A percentile compares a stretch with the other conserved stretches of the same genome.
These are phyloP conservation scores for Aspergillus bombycis DNA, from an alignment of 2,329 filamentous ascomycete species.

Conservation along the genomic window DNA sequence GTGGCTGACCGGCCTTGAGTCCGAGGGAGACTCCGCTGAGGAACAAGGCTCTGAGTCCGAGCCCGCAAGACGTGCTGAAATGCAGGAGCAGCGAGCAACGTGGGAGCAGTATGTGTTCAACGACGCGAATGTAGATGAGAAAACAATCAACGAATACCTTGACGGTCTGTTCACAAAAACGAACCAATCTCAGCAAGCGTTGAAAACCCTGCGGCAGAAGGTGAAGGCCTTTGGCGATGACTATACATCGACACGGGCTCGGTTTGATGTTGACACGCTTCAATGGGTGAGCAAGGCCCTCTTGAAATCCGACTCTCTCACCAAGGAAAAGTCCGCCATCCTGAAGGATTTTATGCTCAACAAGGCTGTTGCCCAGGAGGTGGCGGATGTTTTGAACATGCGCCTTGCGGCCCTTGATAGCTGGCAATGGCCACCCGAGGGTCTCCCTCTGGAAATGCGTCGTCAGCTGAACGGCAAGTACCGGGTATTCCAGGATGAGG, in stretches of 20 bases:
- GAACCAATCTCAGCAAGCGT: slow-evolving; percentile 44
- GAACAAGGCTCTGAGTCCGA: slow-evolving; percentile 47
- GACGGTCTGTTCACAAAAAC: slow-evolving; percentile 53
- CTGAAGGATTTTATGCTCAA: slow-evolving; percentile 56
- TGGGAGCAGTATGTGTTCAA: slow-evolving; percentile 64
- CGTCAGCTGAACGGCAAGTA: slow-evolving; percentile 62
- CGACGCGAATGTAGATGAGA: slow-evolving; percentile 47
- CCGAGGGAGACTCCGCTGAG: slow-evolving; percentile 24
- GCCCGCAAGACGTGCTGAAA: slow-evolving; percentile 55
- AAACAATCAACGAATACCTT: slow-evolving; percentile 55
- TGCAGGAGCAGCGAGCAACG: slow-evolving; percentile 55
- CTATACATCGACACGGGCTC: slow-evolving; percentile 31
- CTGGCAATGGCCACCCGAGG: slow-evolving; percentile 56
- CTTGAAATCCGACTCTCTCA: slow-evolving; percentile 54
- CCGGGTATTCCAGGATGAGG: slow-evolving; percentile 62
- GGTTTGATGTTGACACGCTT: slow-evolving; percentile 49
- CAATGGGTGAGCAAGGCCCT: slow-evolving; percentile 53
- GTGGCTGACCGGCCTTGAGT: slow-evolving; percentile 50
- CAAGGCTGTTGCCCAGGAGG: slow-evolving; percentile 54
- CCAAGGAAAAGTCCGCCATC: slow-evolving; percentile 54
- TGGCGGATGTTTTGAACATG: slow-evolving; percentile 62
- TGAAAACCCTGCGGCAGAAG: slow-evolving; percentile 45
- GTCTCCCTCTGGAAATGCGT: slow-evolving; percentile 54
- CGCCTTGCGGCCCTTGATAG: slow-evolving; percentile 53
- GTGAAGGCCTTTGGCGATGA: slow-evolving; percentile 43